These are phyloP conservation scores for Eucalyptus sp. DNA, from an alignment of 345 rosid genomes.

Conservation along the genomic window DNA sequence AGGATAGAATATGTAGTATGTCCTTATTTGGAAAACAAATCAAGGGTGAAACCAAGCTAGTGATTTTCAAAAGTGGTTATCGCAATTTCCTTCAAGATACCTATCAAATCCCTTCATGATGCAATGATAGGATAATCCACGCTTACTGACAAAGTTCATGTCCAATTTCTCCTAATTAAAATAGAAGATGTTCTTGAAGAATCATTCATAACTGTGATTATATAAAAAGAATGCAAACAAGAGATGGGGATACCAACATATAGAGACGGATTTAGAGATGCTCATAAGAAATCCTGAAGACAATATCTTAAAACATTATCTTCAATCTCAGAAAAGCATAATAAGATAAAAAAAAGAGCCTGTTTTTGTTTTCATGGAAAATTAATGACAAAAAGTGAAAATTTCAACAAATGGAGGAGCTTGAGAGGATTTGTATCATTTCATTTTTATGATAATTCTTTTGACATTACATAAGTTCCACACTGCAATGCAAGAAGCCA, in stretches of 20 bases:
- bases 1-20: background rate
- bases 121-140: background rate
- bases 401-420: background rate
- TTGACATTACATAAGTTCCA: background rate
- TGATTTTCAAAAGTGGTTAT: background rate
- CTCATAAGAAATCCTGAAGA: background rate
- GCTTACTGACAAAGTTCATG: background rate
- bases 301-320: background rate
- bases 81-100: background rate
- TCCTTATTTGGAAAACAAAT: background rate
- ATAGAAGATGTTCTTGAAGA: background rate
- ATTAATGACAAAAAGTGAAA: background rate
- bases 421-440: background rate
- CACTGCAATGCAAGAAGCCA: background rate
- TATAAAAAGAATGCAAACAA: background rate
- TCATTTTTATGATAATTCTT: background rate
- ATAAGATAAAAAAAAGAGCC: background rate
- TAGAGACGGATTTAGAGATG: background rate
- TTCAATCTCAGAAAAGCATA: background rate
- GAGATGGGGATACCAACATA: background rate
- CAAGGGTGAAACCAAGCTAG: background rate
- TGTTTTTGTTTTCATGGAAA: background rate
- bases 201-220: background rate
- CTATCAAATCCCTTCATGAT: background rate
- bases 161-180: background rate